Evolutionary conservation across 2,329 filamentous ascomycete genomes (phyloP).

Genomic region (Chalara sp.): DNA sequence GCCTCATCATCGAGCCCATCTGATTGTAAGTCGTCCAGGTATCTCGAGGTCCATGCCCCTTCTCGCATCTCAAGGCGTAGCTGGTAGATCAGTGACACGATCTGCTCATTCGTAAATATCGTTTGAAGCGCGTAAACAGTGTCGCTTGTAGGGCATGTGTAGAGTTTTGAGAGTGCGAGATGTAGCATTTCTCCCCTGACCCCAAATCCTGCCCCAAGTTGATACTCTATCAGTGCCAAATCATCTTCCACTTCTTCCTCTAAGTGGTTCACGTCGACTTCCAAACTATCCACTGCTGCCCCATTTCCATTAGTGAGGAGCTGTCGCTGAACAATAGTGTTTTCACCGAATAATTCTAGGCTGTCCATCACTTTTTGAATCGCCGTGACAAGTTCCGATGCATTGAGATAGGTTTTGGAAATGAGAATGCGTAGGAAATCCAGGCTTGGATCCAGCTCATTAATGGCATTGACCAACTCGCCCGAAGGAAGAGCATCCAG

Average conservation of each 20-base stretch:
- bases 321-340: slow-evolving; percentile 13
- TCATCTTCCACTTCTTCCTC: slow-evolving; percentile 57
- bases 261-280: slow-evolving; percentile 39
- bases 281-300: slow-evolving; percentile 4
- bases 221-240: slow-evolving; percentile 60
- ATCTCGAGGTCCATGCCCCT: slow-evolving; percentile 69
- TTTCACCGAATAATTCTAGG: slow-evolving; percentile 45
- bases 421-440: slow-evolving; percentile 61
- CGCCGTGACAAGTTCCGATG: slow-evolving; percentile 59
- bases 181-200: slow-evolving; percentile 59
- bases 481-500: slow-evolving; percentile 42
- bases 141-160: slow-evolving; percentile 51
- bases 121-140: slow-evolving; percentile 59
- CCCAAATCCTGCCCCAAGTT: slow-evolving; percentile 57
- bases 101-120: slow-evolving; percentile 59
- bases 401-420: slow-evolving; percentile 56
- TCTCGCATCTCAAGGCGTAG: slow-evolving; percentile 66
- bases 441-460: slow-evolving; percentile 61
- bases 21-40: slow-evolving; percentile 51
- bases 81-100: slow-evolving; percentile 64
- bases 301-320: slow-evolving; percentile 21
- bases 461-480: slow-evolving; percentile 55
- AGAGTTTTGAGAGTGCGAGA: slow-evolving; percentile 62
- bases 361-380: slow-evolving; percentile 63
- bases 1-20: slow-evolving; percentile 38